Base-by-base conservation (phyloP, 1,284 basidiomycete species). In the Coniferiporia sulphurascens region DNA sequence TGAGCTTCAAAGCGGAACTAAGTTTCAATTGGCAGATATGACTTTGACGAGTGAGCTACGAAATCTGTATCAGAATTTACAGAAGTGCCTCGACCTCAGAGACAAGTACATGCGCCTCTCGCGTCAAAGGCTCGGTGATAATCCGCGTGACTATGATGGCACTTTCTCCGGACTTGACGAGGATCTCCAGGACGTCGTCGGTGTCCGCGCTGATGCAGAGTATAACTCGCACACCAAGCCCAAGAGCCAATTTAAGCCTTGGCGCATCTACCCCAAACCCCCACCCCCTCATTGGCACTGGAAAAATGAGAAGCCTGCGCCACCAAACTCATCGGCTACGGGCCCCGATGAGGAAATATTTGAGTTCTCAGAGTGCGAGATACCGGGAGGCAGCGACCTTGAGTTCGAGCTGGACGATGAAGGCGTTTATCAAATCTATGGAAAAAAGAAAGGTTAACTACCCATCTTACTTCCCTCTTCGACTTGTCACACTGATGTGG, bases 271-370 rank as follows among this genome's bases (percentile, higher is more conserved):
- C 66, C 95, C 95, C 0, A 82, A 79, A 3, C 94, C 95, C 5
- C 95, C 95, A 0, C 89, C 92, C 1, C 95, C 94, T 0, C 93
- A 94, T 68, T 98, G 95, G 95, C 90, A 92, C 67, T 93, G 89
- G 85, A 81, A 77, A 34, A 78, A 82, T 21, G 76, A 82, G 49
- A 74, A 82, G n/a, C 76, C 78, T 1, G 74, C 76, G 1, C 74
- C 81, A 15, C 66, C 66, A 3, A 81, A 76, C 52, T 68, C 76
- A 1, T 77, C 78, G n/a, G 77, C 73, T 3, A 66, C 67, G 15
- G 48, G 3, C 63, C 65, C 45, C 19, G 71, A 73, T 9, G 73
- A 77, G 4, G 80, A 83, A 43, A 79, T 82, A 43, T 96, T 96
- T 67, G 74, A 81, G 15, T 85, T 87, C 62, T 76, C 81, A 50